A percentile compares a stretch with the other conserved stretches of the same genome.
Evolutionary conservation across 176 grass and related monocot genomes (phyloP).

Genomic region (Paspalum vaginatum): DNA sequence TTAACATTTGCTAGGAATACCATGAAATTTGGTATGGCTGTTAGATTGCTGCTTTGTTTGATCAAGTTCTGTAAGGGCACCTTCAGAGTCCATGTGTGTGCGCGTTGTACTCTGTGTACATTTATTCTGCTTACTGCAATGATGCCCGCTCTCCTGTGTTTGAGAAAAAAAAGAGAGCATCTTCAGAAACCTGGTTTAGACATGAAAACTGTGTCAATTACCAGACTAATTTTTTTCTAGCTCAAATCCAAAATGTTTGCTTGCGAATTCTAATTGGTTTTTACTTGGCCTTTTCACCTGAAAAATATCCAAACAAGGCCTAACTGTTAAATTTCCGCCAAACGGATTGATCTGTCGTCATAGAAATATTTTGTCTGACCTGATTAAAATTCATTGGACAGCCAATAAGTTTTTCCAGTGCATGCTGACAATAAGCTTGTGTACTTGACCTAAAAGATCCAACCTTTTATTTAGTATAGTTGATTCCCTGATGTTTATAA

Average conservation of each 20-base stretch:
- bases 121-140: no score
- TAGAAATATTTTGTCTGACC: neutral
- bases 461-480: constrained; percentile 9
- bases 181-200: neutral
- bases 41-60: neutral
- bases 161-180: no score
- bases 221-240: neutral
- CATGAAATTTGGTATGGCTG: neutral
- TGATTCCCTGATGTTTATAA: constrained; percentile 4
- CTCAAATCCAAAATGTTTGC: neutral
- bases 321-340: neutral
- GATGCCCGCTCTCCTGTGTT: no score
- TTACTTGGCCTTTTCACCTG: neutral
- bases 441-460: neutral
- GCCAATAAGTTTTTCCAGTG: neutral
- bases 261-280: neutral
- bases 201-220: neutral
- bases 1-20: neutral
- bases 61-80: neutral
- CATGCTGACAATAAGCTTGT: neutral
- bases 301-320: neutral
- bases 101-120: no score
- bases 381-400: neutral
- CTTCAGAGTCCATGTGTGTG: no score
- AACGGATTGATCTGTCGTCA: neutral